Evolutionary conservation across 495 filamentous ascomycete species (phyloP).

Genomic region (Margaritispora aquatica): DNA sequence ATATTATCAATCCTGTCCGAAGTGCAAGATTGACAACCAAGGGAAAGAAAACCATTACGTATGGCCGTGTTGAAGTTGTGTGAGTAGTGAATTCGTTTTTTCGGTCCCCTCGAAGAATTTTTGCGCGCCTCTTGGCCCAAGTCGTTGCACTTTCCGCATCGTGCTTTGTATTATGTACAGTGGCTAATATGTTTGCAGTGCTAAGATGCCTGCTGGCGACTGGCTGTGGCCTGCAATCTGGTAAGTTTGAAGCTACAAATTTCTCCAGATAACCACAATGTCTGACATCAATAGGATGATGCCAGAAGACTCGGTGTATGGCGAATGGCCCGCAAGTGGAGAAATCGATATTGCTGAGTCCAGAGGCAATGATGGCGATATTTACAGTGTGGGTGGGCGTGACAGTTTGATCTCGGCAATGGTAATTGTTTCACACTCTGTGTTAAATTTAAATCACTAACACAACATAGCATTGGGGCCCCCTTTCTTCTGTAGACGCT

Average conservation of each 20-base stretch:
- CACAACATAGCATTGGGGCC: slow-evolving; percentile 23
- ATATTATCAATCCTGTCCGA: slow-evolving; percentile 35
- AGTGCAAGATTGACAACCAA: slow-evolving; percentile 33
- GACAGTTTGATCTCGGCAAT: slow-evolving; percentile 21
- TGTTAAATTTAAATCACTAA: not conserved
- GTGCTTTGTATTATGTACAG: not conserved
- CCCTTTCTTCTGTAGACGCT: slow-evolving; percentile 12
- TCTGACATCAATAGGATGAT: too few relatives aligned
- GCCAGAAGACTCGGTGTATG: slow-evolving; percentile 30
- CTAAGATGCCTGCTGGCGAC: slow-evolving; percentile 22
- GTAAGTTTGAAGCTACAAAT: not conserved
- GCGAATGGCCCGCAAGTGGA: slow-evolving; percentile 28
- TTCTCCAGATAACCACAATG: not conserved
- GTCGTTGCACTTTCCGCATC: not conserved
- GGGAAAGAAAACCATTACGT: slow-evolving; percentile 33
- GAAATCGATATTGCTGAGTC: slow-evolving; percentile 30
- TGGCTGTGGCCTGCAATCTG: slow-evolving; percentile 41
- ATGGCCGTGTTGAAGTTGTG: slow-evolving; percentile 37
- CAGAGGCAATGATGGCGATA: slow-evolving; percentile 21
- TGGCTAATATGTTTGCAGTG: not conserved
- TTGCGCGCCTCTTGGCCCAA: not conserved
- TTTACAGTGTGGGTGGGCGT: slow-evolving; percentile 11
- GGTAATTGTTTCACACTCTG: not conserved
- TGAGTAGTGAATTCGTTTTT: slow-evolving; percentile 6
- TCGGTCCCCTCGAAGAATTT: not conserved